phyloP scores from a whole-genome alignment of 106 monocot genomes.

The Platanthera zijinensis region DNA sequence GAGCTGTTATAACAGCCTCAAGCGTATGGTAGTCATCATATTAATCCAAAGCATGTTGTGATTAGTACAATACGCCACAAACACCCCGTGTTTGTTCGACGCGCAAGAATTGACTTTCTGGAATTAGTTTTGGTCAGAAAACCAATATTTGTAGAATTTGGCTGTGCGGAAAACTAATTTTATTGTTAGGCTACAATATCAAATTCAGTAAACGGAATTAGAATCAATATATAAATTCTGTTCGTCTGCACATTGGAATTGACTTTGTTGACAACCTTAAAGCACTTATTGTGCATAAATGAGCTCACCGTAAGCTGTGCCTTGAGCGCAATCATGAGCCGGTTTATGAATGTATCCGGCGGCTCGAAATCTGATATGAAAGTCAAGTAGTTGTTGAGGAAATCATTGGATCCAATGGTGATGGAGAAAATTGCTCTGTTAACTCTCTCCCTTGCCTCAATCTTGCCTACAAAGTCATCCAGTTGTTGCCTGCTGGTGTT shows the following conservation, averaged over 20 bases:
- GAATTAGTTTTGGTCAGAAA: no score
- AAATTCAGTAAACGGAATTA: no score
- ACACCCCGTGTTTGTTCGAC: no score
- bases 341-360: neutral
- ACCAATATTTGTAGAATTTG: no score
- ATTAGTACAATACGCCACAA: no score
- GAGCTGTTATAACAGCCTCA: no score
- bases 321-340: slow-evolving; percentile 5
- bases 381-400: slow-evolving; percentile 76
- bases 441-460: slow-evolving; percentile 1
- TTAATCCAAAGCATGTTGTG: no score
- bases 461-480: slow-evolving; percentile 3
- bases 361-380: slow-evolving; percentile 16
- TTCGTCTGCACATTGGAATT: neutral
- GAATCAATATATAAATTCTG: no score
- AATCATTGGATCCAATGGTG: slow-evolving; percentile 68
- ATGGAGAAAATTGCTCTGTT: slow-evolving; percentile 34
- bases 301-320: slow-evolving; percentile 4
- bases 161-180: no score
- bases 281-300: neutral
- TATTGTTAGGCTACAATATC: no score
- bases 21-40: no score
- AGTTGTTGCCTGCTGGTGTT: slow-evolving; percentile 3
- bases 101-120: no score
- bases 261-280: neutral